Evolutionary conservation across 805 yeast species (phyloP), one percentile per base, ranked within the genome.

Genomic region (Suhomyces kilbournensis): DNA sequence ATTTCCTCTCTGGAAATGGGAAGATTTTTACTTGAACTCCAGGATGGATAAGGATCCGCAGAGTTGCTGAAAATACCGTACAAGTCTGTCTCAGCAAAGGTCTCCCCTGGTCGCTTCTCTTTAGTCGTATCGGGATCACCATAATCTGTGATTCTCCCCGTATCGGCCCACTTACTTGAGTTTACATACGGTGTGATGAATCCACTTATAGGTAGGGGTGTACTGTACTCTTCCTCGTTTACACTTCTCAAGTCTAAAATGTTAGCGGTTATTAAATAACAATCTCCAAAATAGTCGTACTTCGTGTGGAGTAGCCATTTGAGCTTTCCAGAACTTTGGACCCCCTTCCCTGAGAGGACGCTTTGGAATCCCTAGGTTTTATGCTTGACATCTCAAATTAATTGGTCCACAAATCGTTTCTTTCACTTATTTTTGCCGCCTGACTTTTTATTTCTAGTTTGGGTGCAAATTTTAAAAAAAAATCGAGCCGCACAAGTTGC

Each of bases 1-100:
- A 88, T 86, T 26, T 81, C 82, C 43, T 70, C 74, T 48, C 75
- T 70, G 0, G 78, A 59, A 14, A 84, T 77, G 1, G 88, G 88
- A 3, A 74, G 71, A 2, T 69, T 61, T 3, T 63, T 66, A 2
- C 64, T 60, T 3, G 71, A 66, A 19, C 66, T 65, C 87, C 88
- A 84, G 7, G 79, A 62, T 1, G 87, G 84, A 60, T 78, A 82
- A 53, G 81, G 80, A 53, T 81, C 83, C 57, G 75, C 72, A 47
- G 72, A 64, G 46, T 65, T 67, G 23, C 75, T 78, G 55, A 74
- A 78, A 8, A 68, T 65, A 47, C 78, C 80, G 50, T 71, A 74
- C 22, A 78, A 63, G 1, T 70, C 74, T 25, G 65, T 63, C 47
- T 76, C 81, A 3, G 73, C 72, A 51, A 76, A 65, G 1, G 63